A percentile compares a stretch with the other conserved stretches of the same genome.
Conservation (phyloP, 2,329 filamentous ascomycete genomes). For the Trichoderma atroviride region DNA sequence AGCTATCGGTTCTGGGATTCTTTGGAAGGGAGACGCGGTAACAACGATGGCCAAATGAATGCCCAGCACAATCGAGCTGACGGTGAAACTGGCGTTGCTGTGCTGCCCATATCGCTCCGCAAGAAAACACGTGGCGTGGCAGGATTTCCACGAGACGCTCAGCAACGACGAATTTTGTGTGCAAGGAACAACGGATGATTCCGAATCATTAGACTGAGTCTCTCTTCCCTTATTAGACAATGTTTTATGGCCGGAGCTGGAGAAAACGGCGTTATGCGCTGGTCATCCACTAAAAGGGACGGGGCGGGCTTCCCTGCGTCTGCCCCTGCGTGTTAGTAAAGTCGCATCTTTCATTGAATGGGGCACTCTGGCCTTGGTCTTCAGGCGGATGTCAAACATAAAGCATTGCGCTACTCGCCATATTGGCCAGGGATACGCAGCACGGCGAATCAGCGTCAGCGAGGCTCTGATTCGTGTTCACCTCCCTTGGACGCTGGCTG, state of each 20-base stretch:
- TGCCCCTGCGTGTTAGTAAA: slow-evolving; percentile 1
- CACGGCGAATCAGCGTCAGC: background rate
- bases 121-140: slow-evolving; percentile 1
- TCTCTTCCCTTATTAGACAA: slow-evolving; percentile 8
- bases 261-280: background rate
- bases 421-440: slow-evolving; percentile 7
- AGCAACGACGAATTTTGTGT: background rate
- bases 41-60: background rate
- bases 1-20: background rate
- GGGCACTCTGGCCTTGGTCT: background rate
- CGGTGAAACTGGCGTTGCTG: background rate
- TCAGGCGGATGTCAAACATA: slow-evolving; percentile 13
- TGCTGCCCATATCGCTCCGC: background rate
- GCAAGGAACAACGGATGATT: background rate
- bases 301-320: slow-evolving; percentile 5
- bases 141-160: background rate
- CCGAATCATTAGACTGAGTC: background rate
- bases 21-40: background rate
- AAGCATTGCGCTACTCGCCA: background rate
- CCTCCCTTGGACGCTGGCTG: slow-evolving; percentile 5
- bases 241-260: slow-evolving; percentile 8
- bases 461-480: background rate
- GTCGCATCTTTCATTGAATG: background rate
- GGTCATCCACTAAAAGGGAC: background rate
- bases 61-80: background rate